Evolutionary conservation across 1,284 basidiomycete genomes (phyloP), one percentile per base, ranked within the genome.

Genomic region (Cutaneotrichosporon dermatis): DNA sequence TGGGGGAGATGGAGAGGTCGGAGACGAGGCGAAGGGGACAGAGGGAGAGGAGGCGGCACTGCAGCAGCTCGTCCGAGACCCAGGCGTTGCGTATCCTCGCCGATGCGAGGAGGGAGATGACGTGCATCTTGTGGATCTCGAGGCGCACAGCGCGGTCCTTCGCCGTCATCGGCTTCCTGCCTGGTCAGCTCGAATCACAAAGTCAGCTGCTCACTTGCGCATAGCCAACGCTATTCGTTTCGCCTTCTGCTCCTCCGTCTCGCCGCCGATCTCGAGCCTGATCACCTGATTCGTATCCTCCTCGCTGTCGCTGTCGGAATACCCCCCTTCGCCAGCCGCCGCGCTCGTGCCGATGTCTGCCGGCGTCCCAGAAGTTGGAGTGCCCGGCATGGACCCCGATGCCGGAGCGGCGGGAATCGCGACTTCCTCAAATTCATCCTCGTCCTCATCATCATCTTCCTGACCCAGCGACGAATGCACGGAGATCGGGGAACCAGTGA

Each of bases 81-180:
- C 90, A 94, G 56, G 80, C 81, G 74, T 99, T 98, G 49, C 95
- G 84, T 12, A 86, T 79, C 39, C 82, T 79, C 4, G 88, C 87
- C 69, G 88, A 90, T 4, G 85, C 84, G 2, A 98, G 82, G 7
- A 97, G 82, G 12, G 84, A 79, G 4, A 96, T 79, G 2, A 89
- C 89, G 69, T 97, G 93, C 11, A 91, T 80, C 77, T 94, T 93
- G 79, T 96, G 92, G 57, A 85, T 86, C 60, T 88, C 84, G 45
- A 93, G 84, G 25, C 92, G 83, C 10, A 86, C 74, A 16, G 87
- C 79, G 10, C 91, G 84, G 70, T 92, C 88, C 52, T 75, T 74
- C 7, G 80, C 73, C 0, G 77, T 79, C 62, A 78, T 65, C 3
- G 76, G 76, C 63, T 76, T 79, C 49, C 76, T 76, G 54, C 10